These are phyloP conservation scores for Moesziomyces aphidis DNA, from an alignment of 1,284 basidiomycete genomes.

Conservation along the genomic window DNA sequence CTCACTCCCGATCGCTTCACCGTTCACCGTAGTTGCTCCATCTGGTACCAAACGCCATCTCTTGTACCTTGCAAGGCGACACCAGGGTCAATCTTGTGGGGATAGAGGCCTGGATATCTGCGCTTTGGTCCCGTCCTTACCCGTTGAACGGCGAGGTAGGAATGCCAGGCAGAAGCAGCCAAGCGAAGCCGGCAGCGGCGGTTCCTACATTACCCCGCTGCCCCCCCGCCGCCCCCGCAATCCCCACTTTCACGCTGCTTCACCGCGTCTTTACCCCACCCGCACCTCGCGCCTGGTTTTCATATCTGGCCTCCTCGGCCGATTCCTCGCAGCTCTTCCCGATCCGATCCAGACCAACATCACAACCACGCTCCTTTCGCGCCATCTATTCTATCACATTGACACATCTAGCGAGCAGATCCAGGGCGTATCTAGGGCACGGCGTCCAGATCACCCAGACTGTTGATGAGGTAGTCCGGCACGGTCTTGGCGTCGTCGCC, in stretches of 20 bases:
- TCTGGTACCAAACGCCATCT: too few relatives aligned
- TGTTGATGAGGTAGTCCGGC: conserved; percentile 61
- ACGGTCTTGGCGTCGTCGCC: conserved; percentile 71
- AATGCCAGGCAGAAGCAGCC: background rate
- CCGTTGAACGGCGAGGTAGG: too few relatives aligned
- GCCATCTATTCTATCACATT: conserved; percentile 4
- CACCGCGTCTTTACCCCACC: background rate
- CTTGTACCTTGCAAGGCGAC: too few relatives aligned
- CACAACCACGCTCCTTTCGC: background rate
- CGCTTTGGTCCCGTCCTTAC: too few relatives aligned
- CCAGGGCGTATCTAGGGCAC: conserved; percentile 13
- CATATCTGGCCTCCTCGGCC: background rate
- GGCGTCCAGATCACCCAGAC: conserved; percentile 60
- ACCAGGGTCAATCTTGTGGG: too few relatives aligned
- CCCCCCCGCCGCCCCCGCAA: background rate
- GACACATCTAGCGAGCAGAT: background rate
- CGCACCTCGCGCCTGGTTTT: background rate
- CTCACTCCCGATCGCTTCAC: too few relatives aligned
- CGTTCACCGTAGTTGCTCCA: too few relatives aligned
- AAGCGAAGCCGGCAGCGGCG: background rate
- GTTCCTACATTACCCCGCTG: conserved; percentile 14
- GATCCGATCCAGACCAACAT: background rate
- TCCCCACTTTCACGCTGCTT: conserved; percentile 8
- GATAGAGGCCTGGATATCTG: too few relatives aligned
- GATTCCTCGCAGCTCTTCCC: background rate